Evolutionary conservation across 202 grass and related monocot genomes (phyloP).

Genomic region (Thinopyrum obtusiflorum): DNA sequence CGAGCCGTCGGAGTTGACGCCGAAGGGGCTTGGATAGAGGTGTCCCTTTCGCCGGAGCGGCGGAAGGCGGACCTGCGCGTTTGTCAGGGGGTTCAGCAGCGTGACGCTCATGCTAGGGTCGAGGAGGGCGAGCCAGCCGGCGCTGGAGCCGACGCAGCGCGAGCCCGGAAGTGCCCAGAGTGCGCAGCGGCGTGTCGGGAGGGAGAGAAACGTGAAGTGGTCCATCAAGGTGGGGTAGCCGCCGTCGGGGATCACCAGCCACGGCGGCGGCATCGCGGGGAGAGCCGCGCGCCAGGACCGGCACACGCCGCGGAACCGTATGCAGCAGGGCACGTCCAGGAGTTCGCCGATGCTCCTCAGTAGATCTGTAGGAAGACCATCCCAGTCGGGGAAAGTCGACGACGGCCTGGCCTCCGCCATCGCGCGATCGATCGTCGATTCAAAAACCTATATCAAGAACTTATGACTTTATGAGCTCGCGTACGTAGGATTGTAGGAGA

Average conservation of each 20-base stretch:
- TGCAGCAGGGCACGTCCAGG: not conserved
- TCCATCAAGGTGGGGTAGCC: not conserved
- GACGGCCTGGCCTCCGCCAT: not conserved
- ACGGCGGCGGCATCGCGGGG: not conserved
- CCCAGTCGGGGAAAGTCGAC: not conserved
- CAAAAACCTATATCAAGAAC: too few species aligned
- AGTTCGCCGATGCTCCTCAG: not conserved
- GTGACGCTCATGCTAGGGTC: not conserved
- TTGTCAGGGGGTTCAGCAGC: not conserved
- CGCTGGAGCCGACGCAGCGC: not conserved
- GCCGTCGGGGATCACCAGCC: not conserved
- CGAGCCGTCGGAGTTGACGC: not conserved
- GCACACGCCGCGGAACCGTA: not conserved
- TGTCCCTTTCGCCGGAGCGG: not conserved
- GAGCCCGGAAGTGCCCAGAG: not conserved
- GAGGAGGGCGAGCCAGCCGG: not conserved
- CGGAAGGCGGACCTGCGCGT: not conserved
- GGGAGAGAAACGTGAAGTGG: not conserved
- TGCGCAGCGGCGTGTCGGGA: not conserved
- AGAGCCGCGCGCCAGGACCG: not conserved
- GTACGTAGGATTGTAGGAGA: too few species aligned
- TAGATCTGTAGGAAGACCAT: not conserved
- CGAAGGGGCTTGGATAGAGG: not conserved
- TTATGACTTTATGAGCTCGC: too few species aligned
- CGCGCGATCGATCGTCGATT: not conserved